Conservation (phyloP, 768 basidiomycete species). For the Lactifluus rugatus region DNA sequence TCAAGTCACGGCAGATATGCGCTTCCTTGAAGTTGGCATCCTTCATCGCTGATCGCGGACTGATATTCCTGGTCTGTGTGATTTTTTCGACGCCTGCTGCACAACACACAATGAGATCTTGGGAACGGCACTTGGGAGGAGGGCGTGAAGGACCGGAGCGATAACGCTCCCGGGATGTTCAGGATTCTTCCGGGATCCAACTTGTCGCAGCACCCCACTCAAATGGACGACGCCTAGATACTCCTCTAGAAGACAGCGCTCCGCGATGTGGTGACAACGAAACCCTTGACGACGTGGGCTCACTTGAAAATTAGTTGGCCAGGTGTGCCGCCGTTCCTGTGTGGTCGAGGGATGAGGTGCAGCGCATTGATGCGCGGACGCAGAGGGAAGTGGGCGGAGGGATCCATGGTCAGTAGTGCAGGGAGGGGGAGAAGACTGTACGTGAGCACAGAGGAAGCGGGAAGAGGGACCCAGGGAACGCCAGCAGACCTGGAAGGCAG, state of each 20-base stretch:
- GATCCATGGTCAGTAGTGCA: too few relatives aligned
- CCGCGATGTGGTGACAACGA: conserved; percentile 45
- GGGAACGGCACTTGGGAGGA: conserved; percentile 5
- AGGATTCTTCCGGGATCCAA: conserved; percentile 23
- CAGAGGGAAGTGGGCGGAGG: too few relatives aligned
- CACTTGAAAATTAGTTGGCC: conserved; percentile 63
- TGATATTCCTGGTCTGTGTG: conserved; percentile 28
- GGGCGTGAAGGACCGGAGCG: conserved; percentile 17
- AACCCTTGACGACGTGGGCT: conserved; percentile 52
- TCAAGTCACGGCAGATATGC: too few relatives aligned
- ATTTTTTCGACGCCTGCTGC: conserved; percentile 29
- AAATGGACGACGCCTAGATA: conserved; percentile 3
- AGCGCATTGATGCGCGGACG: too few relatives aligned
- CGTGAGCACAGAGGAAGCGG: too few relatives aligned
- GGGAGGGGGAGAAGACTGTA: too few relatives aligned
- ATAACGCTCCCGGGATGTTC: conserved; percentile 14
- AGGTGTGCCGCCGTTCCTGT: conserved; percentile 43
- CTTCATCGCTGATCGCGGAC: conserved; percentile 38
- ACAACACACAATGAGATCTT: conserved; percentile 29
- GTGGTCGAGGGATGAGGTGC: conserved; percentile 25
- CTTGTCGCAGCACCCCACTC: conserved; percentile 22
- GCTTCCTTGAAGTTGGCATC: conserved; percentile 29
- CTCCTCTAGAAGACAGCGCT: neutral
- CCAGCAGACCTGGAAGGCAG: too few relatives aligned
- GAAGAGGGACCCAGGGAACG: too few relatives aligned